Conservation (phyloP, 148 eudicot species). For the Pouteria glomerata region DNA sequence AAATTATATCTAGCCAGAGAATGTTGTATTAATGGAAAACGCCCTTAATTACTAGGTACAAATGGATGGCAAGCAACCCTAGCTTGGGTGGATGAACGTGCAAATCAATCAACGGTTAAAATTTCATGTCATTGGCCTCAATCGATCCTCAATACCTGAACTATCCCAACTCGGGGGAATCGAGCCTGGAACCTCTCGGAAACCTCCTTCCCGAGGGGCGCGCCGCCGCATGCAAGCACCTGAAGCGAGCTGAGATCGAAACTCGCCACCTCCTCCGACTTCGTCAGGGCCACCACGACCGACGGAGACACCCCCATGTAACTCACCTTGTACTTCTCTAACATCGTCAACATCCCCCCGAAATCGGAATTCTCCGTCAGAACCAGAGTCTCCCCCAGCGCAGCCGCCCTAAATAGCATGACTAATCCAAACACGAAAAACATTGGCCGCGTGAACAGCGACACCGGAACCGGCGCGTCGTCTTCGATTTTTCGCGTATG, state of each 20-base stretch:
- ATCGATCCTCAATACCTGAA: constrained; percentile 40
- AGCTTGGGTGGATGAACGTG: too few relatives aligned
- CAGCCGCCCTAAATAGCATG: constrained; percentile 54
- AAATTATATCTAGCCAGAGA: too few relatives aligned
- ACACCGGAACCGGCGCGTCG: constrained; percentile 18
- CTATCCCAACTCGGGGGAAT: constrained; percentile 56
- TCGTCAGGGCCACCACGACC: constrained; percentile 62
- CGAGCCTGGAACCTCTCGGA: constrained; percentile 41
- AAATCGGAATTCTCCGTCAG: constrained; percentile 72
- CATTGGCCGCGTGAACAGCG: constrained; percentile 58
- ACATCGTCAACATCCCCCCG: constrained; percentile 58
- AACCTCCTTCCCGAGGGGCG: constrained; percentile 82
- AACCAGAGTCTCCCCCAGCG: constrained; percentile 60
- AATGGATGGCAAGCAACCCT: background rate
- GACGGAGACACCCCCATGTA: constrained; percentile 93
- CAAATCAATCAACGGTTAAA: too few relatives aligned
- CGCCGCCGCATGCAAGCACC: constrained; percentile 67
- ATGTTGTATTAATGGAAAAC: background rate
- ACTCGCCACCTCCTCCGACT: constrained; percentile 55
- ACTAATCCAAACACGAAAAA: constrained; percentile 85
- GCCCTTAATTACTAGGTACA: too few relatives aligned
- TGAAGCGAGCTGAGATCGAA: constrained; percentile 70
- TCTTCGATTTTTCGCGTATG: constrained; percentile 7
- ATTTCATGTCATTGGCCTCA: too few relatives aligned
- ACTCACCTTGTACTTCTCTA: constrained; percentile 64